Base-by-base conservation (phyloP, 768 basidiomycete genomes). In the Rubroboletus satanas region DNA sequence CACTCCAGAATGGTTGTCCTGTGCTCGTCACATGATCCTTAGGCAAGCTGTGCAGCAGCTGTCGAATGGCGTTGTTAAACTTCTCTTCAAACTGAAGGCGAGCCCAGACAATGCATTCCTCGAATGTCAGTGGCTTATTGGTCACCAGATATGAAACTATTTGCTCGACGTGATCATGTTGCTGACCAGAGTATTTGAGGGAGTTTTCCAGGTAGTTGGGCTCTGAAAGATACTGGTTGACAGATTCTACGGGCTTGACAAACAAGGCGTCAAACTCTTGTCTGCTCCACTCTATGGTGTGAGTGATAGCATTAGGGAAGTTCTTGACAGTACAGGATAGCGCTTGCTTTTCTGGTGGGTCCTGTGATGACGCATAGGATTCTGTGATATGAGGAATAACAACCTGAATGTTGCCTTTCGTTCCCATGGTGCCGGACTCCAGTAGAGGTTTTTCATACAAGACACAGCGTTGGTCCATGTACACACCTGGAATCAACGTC, bases 211-310 rank as follows among this genome's bases (percentile, higher is more conserved):
- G 75, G 71, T 91, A 98, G 75, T 95, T 95, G 21, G 97, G 90
- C 66, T 98, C 95, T 1, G 94, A 92, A 31, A 99, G 86, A 74
- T 98, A 99, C 29, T 93, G 83, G 72, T 99, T 99, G 70, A 91
- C 93, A 43, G 91, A 85, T 69, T 95, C 90, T 33, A 89, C 81
- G 2, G 97, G 97, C 69, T 96, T 94, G 63, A 97, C 89, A 65
- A 98, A 99, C 43, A 93, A 75, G 54, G 83, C 85, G 67, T 97
- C 92, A 71, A 99, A 98, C 59, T 91, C 90, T 64, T 86, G 84
- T 62, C 94, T 86, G 63, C 90, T 86, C 97, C 97, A 99, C 92
- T 98, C 93, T 56, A 99, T 99, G 7, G 94, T 97, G 74, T 99
- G 97, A 61, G 92, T 88, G 64, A 98, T 98, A 26, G 89, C 88